Evolutionary conservation across 2,329 filamentous ascomycete genomes (phyloP).

Genomic region (Aureobasidium uvarum): DNA sequence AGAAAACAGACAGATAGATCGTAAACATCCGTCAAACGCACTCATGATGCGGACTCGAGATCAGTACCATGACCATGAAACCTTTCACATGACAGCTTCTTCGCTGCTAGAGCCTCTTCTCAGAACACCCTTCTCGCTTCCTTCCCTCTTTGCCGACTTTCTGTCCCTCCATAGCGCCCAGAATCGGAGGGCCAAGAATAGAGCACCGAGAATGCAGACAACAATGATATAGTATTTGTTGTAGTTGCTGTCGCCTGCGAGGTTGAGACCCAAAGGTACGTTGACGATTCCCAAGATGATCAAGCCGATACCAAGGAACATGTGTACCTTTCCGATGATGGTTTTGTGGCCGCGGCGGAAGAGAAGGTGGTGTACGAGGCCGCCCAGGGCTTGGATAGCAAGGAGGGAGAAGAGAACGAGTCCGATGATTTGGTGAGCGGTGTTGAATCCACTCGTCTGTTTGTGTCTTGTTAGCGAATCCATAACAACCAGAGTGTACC

Average conservation of each 20-base stretch:
- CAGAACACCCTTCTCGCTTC: slow-evolving; percentile 13
- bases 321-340: slow-evolving; percentile 54
- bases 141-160: not conserved
- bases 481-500: not conserved
- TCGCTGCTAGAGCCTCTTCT: slow-evolving; percentile 6
- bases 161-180: not conserved
- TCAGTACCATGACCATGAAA: too few relatives aligned
- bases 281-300: slow-evolving; percentile 57
- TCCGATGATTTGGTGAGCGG: slow-evolving; percentile 51
- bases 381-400: slow-evolving; percentile 42
- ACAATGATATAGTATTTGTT: slow-evolving; percentile 52
- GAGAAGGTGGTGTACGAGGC: slow-evolving; percentile 42
- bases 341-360: slow-evolving; percentile 43
- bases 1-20: not conserved
- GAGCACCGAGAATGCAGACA: slow-evolving; percentile 45
- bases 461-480: not conserved
- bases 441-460: slow-evolving; percentile 45
- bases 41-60: not conserved
- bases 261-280: slow-evolving; percentile 59
- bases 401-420: slow-evolving; percentile 42
- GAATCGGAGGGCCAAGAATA: slow-evolving; percentile 35
- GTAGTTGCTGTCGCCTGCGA: slow-evolving; percentile 53
- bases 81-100: not conserved
- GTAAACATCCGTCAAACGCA: not conserved
- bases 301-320: slow-evolving; percentile 57